These are phyloP conservation scores for Chaetomiaceae sp. DNA, from an alignment of 2,329 filamentous ascomycete genomes.

Conservation along the genomic window DNA sequence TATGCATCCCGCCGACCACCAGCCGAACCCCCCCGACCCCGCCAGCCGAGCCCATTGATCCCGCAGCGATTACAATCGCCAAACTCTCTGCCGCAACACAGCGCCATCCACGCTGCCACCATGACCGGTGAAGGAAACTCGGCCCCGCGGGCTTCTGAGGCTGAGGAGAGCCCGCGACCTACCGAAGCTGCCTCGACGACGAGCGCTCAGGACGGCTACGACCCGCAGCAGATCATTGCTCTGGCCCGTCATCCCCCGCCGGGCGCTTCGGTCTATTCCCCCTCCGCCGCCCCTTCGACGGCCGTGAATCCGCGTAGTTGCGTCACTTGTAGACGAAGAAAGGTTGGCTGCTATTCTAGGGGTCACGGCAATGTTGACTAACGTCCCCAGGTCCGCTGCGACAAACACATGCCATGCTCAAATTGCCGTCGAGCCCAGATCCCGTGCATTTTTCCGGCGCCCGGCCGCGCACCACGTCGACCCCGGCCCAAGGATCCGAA, in stretches of 20 bases:
- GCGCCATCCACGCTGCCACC: neutral
- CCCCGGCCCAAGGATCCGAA: slow-evolving; percentile 62
- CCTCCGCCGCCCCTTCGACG: slow-evolving; percentile 27
- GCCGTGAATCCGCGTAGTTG: slow-evolving; percentile 47
- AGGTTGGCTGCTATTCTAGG: slow-evolving; percentile 14
- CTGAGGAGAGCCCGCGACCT: slow-evolving; percentile 18
- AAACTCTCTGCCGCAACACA: no score
- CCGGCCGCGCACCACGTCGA: slow-evolving; percentile 66
- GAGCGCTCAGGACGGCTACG: slow-evolving; percentile 23
- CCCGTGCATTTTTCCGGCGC: slow-evolving; percentile 69
- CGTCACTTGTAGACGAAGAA: slow-evolving; percentile 42
- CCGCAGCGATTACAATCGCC: no score
- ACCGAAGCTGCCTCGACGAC: slow-evolving; percentile 12
- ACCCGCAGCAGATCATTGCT: slow-evolving; percentile 26
- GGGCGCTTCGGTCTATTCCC: slow-evolving; percentile 28
- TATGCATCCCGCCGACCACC: slow-evolving; percentile 1
- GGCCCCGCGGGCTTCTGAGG: slow-evolving; percentile 2
- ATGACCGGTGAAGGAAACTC: slow-evolving; percentile 20
- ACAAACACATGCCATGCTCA: slow-evolving; percentile 71
- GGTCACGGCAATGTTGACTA: neutral
- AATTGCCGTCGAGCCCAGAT: slow-evolving; percentile 69
- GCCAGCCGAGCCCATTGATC: neutral
- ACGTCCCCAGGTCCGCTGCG: slow-evolving; percentile 63
- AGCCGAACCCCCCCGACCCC: slow-evolving; percentile 4
- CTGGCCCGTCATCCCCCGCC: slow-evolving; percentile 28